These are phyloP conservation scores for Rhodotorula sp. DNA, from an alignment of 1,284 basidiomycete species.

Conservation along the genomic window DNA sequence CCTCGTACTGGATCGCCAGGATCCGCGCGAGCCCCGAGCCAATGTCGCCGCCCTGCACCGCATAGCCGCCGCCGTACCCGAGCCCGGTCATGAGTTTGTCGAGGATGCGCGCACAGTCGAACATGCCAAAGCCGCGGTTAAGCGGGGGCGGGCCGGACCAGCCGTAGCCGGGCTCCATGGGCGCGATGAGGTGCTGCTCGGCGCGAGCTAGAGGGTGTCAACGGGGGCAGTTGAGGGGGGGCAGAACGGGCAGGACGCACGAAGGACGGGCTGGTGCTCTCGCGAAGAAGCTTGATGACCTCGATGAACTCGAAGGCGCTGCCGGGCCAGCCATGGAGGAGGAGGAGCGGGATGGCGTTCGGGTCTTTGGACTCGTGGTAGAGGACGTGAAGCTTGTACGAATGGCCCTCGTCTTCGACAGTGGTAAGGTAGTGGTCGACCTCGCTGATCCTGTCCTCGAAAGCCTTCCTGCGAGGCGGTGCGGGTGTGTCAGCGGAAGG, in stretches of 20 bases:
- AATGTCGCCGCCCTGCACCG: slow-evolving; percentile 47
- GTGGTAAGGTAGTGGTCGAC: slow-evolving; percentile 33
- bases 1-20: slow-evolving; percentile 24
- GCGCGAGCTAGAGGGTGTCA: not conserved
- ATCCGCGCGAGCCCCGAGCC: slow-evolving; percentile 31
- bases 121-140: slow-evolving; percentile 47
- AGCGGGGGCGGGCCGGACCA: slow-evolving; percentile 40
- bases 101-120: slow-evolving; percentile 47
- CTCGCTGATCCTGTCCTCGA: slow-evolving; percentile 27
- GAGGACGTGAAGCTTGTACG: slow-evolving; percentile 46
- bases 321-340: slow-evolving; percentile 50
- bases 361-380: slow-evolving; percentile 43
- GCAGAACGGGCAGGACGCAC: not conserved
- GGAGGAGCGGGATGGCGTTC: slow-evolving; percentile 49
- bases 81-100: slow-evolving; percentile 51
- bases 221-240: accelerated
- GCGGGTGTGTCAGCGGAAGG: not conserved
- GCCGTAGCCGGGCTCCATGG: slow-evolving; percentile 49
- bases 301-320: slow-evolving; percentile 48
- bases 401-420: slow-evolving; percentile 12
- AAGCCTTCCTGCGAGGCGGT: slow-evolving; percentile 13
- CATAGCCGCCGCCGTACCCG: slow-evolving; percentile 49
- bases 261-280: slow-evolving; percentile 45
- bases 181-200: slow-evolving; percentile 45
- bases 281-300: slow-evolving; percentile 45